These are phyloP conservation scores for Plenodomus biglobosus DNA, from an alignment of 2,329 filamentous ascomycete species.

Conservation along the genomic window DNA sequence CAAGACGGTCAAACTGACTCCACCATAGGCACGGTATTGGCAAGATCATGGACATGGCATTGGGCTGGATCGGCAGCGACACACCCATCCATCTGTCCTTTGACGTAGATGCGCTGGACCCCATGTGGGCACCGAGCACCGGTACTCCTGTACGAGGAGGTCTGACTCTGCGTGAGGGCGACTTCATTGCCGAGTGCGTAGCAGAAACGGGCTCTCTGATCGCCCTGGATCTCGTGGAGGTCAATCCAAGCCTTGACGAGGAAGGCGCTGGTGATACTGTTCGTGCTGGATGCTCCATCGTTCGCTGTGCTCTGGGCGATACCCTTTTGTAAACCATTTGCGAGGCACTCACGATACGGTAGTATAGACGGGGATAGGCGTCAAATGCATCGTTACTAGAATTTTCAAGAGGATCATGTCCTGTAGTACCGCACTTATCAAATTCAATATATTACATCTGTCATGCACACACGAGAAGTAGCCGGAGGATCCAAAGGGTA, in stretches of 20 bases:
- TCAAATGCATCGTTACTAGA: too few relatives aligned
- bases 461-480: not conserved
- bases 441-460: not conserved
- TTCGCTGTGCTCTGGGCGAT: conserved; percentile 89
- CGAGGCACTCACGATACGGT: not conserved
- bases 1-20: not conserved
- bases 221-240: conserved; percentile 59
- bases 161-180: conserved; percentile 89
- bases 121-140: conserved; percentile 93
- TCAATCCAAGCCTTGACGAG: conserved; percentile 53
- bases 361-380: too few relatives aligned
- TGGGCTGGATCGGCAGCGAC: conserved; percentile 90
- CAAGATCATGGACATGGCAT: conserved; percentile 95
- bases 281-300: conserved; percentile 84
- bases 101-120: conserved; percentile 94
- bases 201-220: conserved; percentile 59
- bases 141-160: conserved; percentile 93
- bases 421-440: not conserved
- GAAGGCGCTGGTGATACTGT: conserved; percentile 81
- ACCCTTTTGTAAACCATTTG: conserved; percentile 66
- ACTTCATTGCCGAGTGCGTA: conserved; percentile 83
- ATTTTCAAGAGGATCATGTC: not conserved
- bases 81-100: conserved; percentile 97
- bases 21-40: conserved; percentile 79
- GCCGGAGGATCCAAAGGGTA: not conserved